These are phyloP conservation scores for Aureobasidium uvarum DNA, from an alignment of 2,329 filamentous ascomycete genomes.

Conservation along the genomic window DNA sequence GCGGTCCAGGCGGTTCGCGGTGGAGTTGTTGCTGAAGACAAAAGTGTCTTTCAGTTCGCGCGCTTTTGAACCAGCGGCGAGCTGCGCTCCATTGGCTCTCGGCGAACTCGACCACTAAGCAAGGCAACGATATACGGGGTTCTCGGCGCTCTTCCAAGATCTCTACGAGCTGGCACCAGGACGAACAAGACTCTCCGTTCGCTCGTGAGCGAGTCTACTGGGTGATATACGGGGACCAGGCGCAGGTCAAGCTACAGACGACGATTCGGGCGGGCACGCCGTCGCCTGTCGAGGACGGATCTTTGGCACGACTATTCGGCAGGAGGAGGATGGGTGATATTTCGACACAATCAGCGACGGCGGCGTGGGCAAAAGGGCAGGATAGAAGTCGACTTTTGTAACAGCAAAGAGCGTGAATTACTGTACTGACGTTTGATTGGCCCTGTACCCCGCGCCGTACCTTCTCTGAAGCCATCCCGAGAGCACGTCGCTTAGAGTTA, in stretches of 20 bases:
- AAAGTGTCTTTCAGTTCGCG: conserved; percentile 16
- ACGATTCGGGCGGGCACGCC: conserved; percentile 20
- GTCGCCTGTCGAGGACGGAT: conserved; percentile 19
- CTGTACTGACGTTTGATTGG: conserved; percentile 19
- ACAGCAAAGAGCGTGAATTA: conserved; percentile 13
- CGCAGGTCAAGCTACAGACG: not conserved
- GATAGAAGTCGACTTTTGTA: conserved; percentile 15
- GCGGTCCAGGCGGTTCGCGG: not conserved
- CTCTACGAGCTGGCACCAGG: not conserved
- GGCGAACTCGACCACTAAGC: conserved; percentile 4
- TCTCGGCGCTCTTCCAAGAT: not conserved
- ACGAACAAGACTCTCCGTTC: not conserved
- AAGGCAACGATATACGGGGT: conserved; percentile 2
- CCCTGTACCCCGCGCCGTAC: conserved; percentile 9
- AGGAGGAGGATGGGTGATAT: not conserved
- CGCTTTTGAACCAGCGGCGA: conserved; percentile 18
- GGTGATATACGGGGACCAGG: not conserved
- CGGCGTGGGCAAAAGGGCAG: conserved; percentile 1
- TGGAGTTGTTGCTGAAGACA: conserved; percentile 19
- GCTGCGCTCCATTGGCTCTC: conserved; percentile 25
- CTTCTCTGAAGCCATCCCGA: conserved; percentile 11
- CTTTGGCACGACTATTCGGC: not conserved
- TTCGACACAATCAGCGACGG: conserved; percentile 13
- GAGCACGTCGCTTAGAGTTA: conserved; percentile 10
- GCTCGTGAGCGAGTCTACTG: conserved; percentile 20